A percentile compares a stretch with the other conserved stretches of the same genome.
phyloP scores from a whole-genome alignment of 2,329 filamentous ascomycete genomes.

The Grosmannia clavigera region DNA sequence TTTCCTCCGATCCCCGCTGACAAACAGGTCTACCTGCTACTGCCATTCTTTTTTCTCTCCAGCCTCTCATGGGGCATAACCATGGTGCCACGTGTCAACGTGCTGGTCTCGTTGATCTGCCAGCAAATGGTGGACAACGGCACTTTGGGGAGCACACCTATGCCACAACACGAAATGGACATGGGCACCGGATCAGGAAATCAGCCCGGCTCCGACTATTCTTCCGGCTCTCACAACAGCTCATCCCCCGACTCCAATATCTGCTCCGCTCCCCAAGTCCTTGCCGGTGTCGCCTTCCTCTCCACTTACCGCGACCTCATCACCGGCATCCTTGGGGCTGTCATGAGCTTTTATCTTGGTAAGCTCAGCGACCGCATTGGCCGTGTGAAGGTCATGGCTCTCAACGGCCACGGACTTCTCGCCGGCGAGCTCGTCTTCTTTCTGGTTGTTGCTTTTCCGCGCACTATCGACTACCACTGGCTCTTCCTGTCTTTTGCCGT shows the following conservation, averaged over 20 bases:
- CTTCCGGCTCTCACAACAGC: not conserved
- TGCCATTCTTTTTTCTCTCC: not conserved
- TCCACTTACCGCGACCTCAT: slow-evolving; percentile 1
- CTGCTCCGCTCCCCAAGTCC: not conserved
- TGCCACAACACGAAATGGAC: not conserved
- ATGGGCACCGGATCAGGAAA: too few relatives aligned
- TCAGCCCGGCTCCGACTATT: too few relatives aligned
- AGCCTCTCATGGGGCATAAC: not conserved
- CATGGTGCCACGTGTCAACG: slow-evolving; percentile 1
- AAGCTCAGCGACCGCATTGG: slow-evolving; percentile 1
- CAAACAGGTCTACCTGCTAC: not conserved
- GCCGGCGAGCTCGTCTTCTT: not conserved
- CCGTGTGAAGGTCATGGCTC: not conserved
- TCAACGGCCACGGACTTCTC: not conserved
- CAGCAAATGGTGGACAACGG: not conserved
- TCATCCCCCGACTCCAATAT: not conserved
- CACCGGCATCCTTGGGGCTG: not conserved
- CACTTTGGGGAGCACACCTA: not conserved
- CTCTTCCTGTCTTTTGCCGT: not conserved
- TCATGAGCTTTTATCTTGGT: slow-evolving; percentile 1
- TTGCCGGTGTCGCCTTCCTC: not conserved
- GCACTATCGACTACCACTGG: slow-evolving; percentile 1
- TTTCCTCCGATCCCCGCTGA: not conserved
- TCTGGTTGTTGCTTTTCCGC: not conserved
- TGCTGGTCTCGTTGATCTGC: slow-evolving; percentile 1